Percentiles rank a stretch among this genome's conserved stretches.
These are phyloP conservation scores for Casuarina equisetifolia DNA, from an alignment of 306 rosid species.

Conservation along the genomic window DNA sequence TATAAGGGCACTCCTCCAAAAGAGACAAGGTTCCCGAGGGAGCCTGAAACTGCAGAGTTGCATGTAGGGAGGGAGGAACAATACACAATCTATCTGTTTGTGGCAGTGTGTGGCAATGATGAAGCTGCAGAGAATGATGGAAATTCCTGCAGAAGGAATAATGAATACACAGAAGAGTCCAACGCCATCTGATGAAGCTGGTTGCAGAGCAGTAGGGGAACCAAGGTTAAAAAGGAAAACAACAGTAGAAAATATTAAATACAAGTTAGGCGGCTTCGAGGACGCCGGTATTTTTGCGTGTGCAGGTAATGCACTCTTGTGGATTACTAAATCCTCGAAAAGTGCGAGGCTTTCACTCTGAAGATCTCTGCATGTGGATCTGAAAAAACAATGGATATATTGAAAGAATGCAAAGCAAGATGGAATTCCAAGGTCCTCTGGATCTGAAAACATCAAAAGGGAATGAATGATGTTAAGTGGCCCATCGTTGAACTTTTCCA, in stretches of 20 bases:
- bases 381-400: too few species aligned
- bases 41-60: neutral
- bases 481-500: neutral
- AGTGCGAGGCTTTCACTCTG: neutral
- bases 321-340: slow-evolving; percentile 24
- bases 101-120: slow-evolving; percentile 34
- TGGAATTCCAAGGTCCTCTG: neutral
- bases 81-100: neutral
- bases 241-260: slow-evolving; percentile 12
- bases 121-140: slow-evolving; percentile 40
- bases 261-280: slow-evolving; percentile 48
- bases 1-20: too few species aligned
- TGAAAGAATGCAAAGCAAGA: slow-evolving; percentile 1
- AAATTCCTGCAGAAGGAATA: slow-evolving; percentile 64
- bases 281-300: slow-evolving; percentile 69
- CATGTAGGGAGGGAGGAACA: neutral
- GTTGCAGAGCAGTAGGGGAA: slow-evolving; percentile 1
- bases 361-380: neutral
- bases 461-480: slow-evolving; percentile 2
- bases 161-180: slow-evolving; percentile 43
- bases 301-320: slow-evolving; percentile 33
- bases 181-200: slow-evolving; percentile 10
- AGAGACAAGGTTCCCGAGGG: too few species aligned
- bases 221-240: neutral
- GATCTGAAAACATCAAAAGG: neutral